A percentile compares a stretch with the other conserved stretches of the same genome.
Evolutionary conservation across 176 grass and related monocot species (phyloP).

Genomic region (Oryza glumipatula): DNA sequence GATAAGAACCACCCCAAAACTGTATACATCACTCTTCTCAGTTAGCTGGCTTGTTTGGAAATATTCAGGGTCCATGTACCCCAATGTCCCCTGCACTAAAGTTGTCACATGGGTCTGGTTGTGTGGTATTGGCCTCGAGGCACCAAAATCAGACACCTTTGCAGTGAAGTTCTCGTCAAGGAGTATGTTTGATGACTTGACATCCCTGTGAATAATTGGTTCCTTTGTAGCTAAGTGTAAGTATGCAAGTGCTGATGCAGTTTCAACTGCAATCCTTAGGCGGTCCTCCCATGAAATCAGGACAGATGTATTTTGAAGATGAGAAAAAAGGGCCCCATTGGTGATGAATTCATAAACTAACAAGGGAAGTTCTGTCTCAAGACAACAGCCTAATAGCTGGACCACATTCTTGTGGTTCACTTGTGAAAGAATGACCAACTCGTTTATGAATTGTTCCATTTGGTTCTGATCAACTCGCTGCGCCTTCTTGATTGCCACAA

Average conservation of each 20-base stretch:
- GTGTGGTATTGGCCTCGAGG: conserved; percentile 54
- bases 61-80: conserved; percentile 72
- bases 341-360: conserved; percentile 72
- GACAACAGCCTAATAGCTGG: conserved; percentile 65
- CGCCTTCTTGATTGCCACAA: conserved; percentile 66
- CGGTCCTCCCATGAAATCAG: conserved; percentile 50
- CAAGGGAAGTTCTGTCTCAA: conserved; percentile 63
- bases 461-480: conserved; percentile 52
- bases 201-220: conserved; percentile 63
- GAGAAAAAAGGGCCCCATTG: conserved; percentile 52
- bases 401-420: conserved; percentile 61
- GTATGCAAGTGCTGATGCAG: conserved; percentile 52
- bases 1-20: conserved; percentile 63
- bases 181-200: conserved; percentile 67
- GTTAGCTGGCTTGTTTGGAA: conserved; percentile 57
- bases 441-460: conserved; percentile 64
- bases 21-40: conserved; percentile 69
- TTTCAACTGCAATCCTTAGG: conserved; percentile 59
- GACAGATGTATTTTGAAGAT: conserved; percentile 42
- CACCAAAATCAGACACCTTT: conserved; percentile 70
- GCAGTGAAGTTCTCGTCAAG: conserved; percentile 50
- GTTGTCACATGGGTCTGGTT: conserved; percentile 67
- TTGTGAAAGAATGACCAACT: conserved; percentile 60
- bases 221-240: conserved; percentile 51
- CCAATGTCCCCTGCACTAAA: conserved; percentile 62